Conservation (phyloP, 2,329 filamentous ascomycete species). For the Aplosporella prunicola region DNA sequence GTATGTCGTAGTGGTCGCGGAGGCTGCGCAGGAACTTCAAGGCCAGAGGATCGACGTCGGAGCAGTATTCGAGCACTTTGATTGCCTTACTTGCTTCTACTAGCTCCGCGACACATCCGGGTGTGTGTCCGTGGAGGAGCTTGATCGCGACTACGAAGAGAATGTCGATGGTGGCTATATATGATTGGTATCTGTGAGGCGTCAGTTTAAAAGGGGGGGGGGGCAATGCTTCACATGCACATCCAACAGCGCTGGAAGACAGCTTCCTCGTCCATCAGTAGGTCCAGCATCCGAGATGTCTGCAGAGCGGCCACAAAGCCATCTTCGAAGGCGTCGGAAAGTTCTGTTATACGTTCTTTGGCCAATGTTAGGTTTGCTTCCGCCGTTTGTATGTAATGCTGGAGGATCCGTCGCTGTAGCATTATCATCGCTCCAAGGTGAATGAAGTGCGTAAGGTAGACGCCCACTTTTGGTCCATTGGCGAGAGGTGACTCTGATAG, state of each 20-base stretch:
- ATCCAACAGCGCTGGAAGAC: slow-evolving; percentile 18
- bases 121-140: slow-evolving; percentile 9
- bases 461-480: slow-evolving; percentile 7
- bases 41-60: slow-evolving; percentile 6
- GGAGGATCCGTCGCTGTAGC: slow-evolving; percentile 14
- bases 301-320: slow-evolving; percentile 15
- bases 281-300: slow-evolving; percentile 14
- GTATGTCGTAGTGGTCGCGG: slow-evolving; percentile 7
- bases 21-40: background rate
- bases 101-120: slow-evolving; percentile 10
- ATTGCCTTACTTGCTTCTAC: slow-evolving; percentile 9
- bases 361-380: background rate
- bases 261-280: slow-evolving; percentile 13
- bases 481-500: slow-evolving; percentile 2
- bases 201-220: background rate
- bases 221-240: slow-evolving; percentile 12
- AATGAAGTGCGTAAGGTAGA: slow-evolving; percentile 17
- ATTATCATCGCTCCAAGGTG: slow-evolving; percentile 18
- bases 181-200: slow-evolving; percentile 13
- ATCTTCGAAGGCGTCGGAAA: slow-evolving; percentile 12
- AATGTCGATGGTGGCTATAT: slow-evolving; percentile 14
- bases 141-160: slow-evolving; percentile 14
- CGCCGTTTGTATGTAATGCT: slow-evolving; percentile 5
- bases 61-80: slow-evolving; percentile 11
- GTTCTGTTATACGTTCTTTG: background rate